Evolutionary conservation across 2,329 filamentous ascomycete genomes (phyloP), one percentile per base, ranked within the genome.

Genomic region (Alternaria brassicicola): DNA sequence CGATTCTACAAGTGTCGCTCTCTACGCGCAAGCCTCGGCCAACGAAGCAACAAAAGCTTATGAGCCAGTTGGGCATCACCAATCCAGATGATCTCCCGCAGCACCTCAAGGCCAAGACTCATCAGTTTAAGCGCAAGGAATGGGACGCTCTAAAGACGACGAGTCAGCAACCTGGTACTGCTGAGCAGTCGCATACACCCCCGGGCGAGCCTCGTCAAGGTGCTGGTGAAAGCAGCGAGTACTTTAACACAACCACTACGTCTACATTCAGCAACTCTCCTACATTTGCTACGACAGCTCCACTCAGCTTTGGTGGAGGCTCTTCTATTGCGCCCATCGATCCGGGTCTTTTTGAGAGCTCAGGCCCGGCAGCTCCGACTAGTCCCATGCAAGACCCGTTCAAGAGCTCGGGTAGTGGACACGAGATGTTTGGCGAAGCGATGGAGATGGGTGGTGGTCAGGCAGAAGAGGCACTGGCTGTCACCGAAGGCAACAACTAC

Each of bases 21-120:
- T 97, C 93, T 48, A 99, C 95, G 4, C 87, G 95, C 57, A 99
- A 99, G 78, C 95, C 95, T 38, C 88, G 95, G 8, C 95, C 95
- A 8, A 99, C 95, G 0, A 99, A 99, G 79, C 86, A 97, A 65
- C 94, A 98, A 77, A 98, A 97, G 80, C 86, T 98, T 70, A 89
- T 99, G 82, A 88, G 88, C 2, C 90, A 95, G 69, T 87, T 95
- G 61, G 93, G 93, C 2, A 92, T 98, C 12, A 89, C 93, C 3
- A 92, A 96, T 66, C 92, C 92, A 0, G 94, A 98, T 52, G 91
- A 97, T 66, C 83, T 99, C 4, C 95, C 95, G 0, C 88, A 93
- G 61, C 88, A 91, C 65, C 85, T 93, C 61, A 89, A 91, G 63
- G 87, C 91, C 4, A 96, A 96, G 52, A 69, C 64, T 2, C 74